A percentile compares a stretch with the other conserved stretches of the same genome.
Conservation (phyloP, 306 rosid species). For the Corylus americana region DNA sequence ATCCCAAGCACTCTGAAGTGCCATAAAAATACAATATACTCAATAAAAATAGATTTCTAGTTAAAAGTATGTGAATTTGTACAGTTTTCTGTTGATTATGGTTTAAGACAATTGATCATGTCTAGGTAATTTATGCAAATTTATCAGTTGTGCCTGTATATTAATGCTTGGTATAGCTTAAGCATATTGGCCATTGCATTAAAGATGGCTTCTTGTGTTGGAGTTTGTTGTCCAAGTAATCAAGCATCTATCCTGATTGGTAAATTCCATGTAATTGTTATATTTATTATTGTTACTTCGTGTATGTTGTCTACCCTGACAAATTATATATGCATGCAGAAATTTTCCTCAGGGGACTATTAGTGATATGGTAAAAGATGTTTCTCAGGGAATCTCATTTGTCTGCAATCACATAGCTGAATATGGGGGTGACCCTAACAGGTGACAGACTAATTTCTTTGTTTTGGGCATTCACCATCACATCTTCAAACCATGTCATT, state of each 20-base stretch:
- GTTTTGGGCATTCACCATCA: slow-evolving; percentile 20
- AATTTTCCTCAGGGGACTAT: slow-evolving; percentile 98
- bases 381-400: slow-evolving; percentile 72
- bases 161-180: neutral
- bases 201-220: too few relatives aligned
- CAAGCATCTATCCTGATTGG: neutral
- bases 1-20: neutral
- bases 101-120: neutral
- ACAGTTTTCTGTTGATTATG: neutral
- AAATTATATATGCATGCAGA: slow-evolving; percentile 50
- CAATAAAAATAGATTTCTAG: neutral
- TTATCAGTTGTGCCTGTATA: neutral
- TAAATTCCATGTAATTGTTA: neutral
- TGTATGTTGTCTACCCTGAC: slow-evolving; percentile 19
- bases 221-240: neutral
- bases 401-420: slow-evolving; percentile 67
- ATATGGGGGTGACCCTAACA: slow-evolving; percentile 85
- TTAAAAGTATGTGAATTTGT: neutral
- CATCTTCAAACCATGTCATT: slow-evolving; percentile 24
- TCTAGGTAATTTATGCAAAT: neutral
- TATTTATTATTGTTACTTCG: slow-evolving; percentile 5
- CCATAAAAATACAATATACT: neutral
- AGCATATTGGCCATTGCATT: neutral
- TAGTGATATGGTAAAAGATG: slow-evolving; percentile 90
- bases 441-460: slow-evolving; percentile 48